Evolutionary conservation across 768 basidiomycete species (phyloP), one percentile per base, ranked within the genome.

Genomic region (Cyclocybe aegerita): DNA sequence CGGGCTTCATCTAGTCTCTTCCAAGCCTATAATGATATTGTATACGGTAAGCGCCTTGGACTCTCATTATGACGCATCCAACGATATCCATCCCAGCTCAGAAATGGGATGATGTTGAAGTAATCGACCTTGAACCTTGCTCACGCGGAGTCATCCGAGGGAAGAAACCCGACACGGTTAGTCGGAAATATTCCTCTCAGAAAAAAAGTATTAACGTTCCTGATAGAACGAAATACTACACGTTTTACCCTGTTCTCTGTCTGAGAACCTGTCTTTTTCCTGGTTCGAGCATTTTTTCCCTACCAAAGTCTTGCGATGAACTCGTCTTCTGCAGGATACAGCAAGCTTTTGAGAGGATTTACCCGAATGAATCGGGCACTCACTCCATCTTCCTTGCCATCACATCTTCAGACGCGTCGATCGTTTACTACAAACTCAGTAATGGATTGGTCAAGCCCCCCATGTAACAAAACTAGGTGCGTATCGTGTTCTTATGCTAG

Each of bases 361-460:
- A 58, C 65, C 6, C 71, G 69, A 9, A 11, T 6, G 45, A 44
- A 36, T 29, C 40, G 7, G 39, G 3, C 15, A 40, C 53, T 7
- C 50, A 55, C 3, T 64, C 72, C 35, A 66, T 91, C 41, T 86
- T 80, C 59, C 65, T 92, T 30, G 90, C 85, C 9, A 85, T 91
- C 49, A 83, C 82, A 39, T 79, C 85, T 0, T 82, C 87, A 44
- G 90, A 92, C 59, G 83, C 90, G 9, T 90, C 90, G 7, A 85
- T 87, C 40, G 90, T 92, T 45, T 92, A 92, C 65, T 92, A 92
- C 68, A 89, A 88, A 60, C 74, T 92, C 52, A 86, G 84, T 61
- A 75, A 77, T 43, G 90, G 88, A 48, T 86, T 92, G 31, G 81
- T 84, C 53, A 91, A 91, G 59, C 89, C 87, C 17, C 72, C 78